Evolutionary conservation across 2,329 filamentous ascomycete genomes (phyloP).

Genomic region (Davidsoniella eucalypti): DNA sequence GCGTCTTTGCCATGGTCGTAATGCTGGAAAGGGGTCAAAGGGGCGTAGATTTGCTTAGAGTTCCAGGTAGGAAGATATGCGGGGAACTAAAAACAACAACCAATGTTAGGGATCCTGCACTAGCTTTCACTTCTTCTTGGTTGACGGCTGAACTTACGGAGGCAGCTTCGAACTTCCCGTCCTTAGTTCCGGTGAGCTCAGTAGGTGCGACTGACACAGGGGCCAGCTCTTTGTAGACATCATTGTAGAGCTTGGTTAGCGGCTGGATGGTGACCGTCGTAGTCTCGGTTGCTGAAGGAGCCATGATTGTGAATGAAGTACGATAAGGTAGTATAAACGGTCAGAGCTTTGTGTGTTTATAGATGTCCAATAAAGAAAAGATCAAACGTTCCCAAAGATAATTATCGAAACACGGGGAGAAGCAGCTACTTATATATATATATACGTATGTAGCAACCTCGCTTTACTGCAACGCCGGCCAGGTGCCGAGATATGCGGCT

Average conservation of each 20-base stretch:
- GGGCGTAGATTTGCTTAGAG: constrained; percentile 44
- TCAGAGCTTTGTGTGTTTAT: background rate
- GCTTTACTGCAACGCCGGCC: background rate
- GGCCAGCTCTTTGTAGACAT: constrained; percentile 11
- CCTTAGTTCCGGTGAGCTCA: constrained; percentile 9
- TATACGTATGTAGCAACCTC: background rate
- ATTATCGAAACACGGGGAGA: no score
- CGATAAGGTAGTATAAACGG: background rate
- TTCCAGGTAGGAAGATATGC: constrained; percentile 62
- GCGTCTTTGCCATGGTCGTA: constrained; percentile 63
- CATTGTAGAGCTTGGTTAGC: constrained; percentile 3
- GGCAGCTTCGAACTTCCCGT: constrained; percentile 9
- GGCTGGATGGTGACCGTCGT: background rate
- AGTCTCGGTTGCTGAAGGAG: constrained; percentile 10
- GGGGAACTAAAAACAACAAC: constrained; percentile 32
- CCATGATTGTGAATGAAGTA: background rate
- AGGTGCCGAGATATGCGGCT: background rate
- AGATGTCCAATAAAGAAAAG: no score
- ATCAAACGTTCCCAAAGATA: no score
- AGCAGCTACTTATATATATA: no score
- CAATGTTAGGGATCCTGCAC: background rate
- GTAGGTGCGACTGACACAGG: constrained; percentile 8
- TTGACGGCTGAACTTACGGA: background rate
- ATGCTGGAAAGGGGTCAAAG: constrained; percentile 53
- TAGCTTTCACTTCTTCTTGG: background rate